Percentiles rank a stretch among this genome's conserved stretches.
Evolutionary conservation across 73 alveolate species (phyloP).

Genomic region (Diophrys sp.): DNA sequence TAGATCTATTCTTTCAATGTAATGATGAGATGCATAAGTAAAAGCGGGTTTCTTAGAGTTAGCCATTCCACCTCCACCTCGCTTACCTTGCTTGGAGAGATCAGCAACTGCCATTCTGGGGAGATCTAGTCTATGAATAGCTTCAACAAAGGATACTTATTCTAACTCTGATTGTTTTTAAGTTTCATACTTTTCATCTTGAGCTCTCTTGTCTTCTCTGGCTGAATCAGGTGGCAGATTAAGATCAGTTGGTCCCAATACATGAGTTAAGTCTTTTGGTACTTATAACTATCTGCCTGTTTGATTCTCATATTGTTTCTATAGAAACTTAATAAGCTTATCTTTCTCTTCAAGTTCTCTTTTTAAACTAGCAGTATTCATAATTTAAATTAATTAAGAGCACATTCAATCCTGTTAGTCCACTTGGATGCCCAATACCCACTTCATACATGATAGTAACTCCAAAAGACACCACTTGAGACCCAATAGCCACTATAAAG

Average conservation of each 20-base stretch:
- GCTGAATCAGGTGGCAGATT: not conserved
- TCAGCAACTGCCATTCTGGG: slow-evolving; percentile 28
- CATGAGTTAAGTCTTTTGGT: slow-evolving; percentile 27
- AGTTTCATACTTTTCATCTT: not conserved
- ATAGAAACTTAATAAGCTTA: slow-evolving; percentile 37
- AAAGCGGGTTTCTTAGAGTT: slow-evolving; percentile 16
- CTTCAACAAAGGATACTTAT: slow-evolving; percentile 22
- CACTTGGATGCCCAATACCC: not conserved
- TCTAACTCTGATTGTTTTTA: not conserved
- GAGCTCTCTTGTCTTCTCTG: not conserved
- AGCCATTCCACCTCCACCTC: slow-evolving; percentile 11
- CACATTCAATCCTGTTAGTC: no score
- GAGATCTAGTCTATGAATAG: slow-evolving; percentile 28
- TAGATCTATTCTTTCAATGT: slow-evolving; percentile 41
- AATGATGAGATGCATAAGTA: slow-evolving; percentile 1
- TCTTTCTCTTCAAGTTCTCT: slow-evolving; percentile 39
- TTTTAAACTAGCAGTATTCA: slow-evolving; percentile 23
- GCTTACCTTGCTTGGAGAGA: slow-evolving; percentile 13
- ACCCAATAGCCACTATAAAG: no score
- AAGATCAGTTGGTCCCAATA: slow-evolving; percentile 13
- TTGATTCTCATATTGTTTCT: slow-evolving; percentile 38
- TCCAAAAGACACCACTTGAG: no score
- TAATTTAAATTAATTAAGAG: slow-evolving; percentile 10
- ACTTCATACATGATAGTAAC: no score
- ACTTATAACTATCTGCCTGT: slow-evolving; percentile 37